Percentiles rank a stretch among this genome's conserved stretches.
These are phyloP conservation scores for Fusarium sp. DNA, from an alignment of 2,329 filamentous ascomycete genomes.

Conservation along the genomic window DNA sequence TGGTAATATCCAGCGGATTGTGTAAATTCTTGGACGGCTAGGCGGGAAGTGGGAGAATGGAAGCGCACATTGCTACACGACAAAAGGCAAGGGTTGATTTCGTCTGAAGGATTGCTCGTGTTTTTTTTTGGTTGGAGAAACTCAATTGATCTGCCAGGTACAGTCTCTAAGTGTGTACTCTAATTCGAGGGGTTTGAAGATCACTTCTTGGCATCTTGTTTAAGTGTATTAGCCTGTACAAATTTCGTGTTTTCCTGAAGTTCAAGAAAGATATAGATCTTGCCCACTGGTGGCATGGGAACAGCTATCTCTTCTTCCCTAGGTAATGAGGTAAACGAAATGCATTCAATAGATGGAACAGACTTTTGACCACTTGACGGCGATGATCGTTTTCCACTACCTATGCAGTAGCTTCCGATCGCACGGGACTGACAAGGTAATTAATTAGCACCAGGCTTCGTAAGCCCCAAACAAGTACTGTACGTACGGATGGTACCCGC, in stretches of 20 bases:
- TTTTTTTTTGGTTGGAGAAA: constrained; percentile 6
- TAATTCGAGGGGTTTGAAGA: constrained; percentile 34
- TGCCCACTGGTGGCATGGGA: neutral
- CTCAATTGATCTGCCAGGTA: constrained; percentile 37
- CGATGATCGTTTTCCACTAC: neutral
- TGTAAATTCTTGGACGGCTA: constrained; percentile 11
- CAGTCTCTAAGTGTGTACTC: constrained; percentile 10
- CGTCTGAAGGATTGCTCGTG: constrained; percentile 7
- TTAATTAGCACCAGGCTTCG: constrained; percentile 27
- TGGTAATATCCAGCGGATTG: constrained; percentile 11
- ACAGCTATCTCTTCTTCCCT: neutral
- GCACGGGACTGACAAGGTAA: constrained; percentile 3
- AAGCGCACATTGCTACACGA: constrained; percentile 33
- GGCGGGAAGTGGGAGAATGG: constrained; percentile 37
- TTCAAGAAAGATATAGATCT: neutral
- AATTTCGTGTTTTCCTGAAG: constrained; percentile 16
- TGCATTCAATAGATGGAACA: neutral
- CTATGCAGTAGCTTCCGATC: constrained; percentile 4
- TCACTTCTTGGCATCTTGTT: constrained; percentile 37
- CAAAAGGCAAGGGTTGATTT: constrained; percentile 21
- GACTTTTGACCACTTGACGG: neutral
- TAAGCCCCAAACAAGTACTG: constrained; percentile 14
- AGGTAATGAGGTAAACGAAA: neutral
- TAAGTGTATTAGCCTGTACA: constrained; percentile 19
- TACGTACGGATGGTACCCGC: constrained; percentile 10